Evolutionary conservation across 2,329 filamentous ascomycete genomes (phyloP).

Genomic region (Ceratocystis harringtonii): DNA sequence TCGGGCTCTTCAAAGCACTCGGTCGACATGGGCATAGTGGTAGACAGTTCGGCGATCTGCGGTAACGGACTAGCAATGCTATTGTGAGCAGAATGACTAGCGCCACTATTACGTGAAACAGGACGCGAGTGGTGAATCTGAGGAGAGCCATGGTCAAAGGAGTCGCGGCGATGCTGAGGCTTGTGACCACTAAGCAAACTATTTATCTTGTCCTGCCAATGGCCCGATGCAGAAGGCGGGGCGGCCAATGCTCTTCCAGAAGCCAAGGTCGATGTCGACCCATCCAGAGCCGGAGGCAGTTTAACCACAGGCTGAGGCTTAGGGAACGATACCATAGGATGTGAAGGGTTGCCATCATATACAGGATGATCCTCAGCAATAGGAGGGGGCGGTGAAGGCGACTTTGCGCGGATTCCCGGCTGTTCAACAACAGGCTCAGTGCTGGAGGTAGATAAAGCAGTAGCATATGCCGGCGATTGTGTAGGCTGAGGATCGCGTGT

Average conservation of each 20-base stretch:
- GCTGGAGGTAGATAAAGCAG: neutral
- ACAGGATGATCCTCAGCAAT: constrained; percentile 56
- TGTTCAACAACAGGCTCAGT: constrained; percentile 17
- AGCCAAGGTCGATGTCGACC: neutral
- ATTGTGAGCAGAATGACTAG: neutral
- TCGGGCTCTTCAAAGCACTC: constrained; percentile 71
- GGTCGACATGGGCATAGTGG: constrained; percentile 51
- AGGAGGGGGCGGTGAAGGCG: constrained; percentile 58
- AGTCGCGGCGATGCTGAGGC: constrained; percentile 6
- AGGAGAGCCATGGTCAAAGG: constrained; percentile 4
- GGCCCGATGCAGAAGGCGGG: constrained; percentile 1
- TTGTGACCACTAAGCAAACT: constrained; percentile 49
- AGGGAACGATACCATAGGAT: constrained; percentile 56
- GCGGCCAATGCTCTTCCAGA: neutral
- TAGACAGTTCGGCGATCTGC: constrained; percentile 2
- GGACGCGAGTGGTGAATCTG: neutral
- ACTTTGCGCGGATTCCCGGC: constrained; percentile 32
- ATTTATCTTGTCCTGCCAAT: constrained; percentile 76
- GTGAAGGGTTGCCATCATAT: constrained; percentile 49
- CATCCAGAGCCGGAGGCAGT: constrained; percentile 45
- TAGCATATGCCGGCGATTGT: constrained; percentile 9
- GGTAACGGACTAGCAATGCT: neutral
- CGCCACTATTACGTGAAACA: constrained; percentile 2
- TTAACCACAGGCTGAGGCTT: constrained; percentile 62
- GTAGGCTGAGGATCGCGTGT: constrained; percentile 34